These are phyloP conservation scores for Didymella arachidicola DNA, from an alignment of 2,329 filamentous ascomycete species.

Conservation along the genomic window DNA sequence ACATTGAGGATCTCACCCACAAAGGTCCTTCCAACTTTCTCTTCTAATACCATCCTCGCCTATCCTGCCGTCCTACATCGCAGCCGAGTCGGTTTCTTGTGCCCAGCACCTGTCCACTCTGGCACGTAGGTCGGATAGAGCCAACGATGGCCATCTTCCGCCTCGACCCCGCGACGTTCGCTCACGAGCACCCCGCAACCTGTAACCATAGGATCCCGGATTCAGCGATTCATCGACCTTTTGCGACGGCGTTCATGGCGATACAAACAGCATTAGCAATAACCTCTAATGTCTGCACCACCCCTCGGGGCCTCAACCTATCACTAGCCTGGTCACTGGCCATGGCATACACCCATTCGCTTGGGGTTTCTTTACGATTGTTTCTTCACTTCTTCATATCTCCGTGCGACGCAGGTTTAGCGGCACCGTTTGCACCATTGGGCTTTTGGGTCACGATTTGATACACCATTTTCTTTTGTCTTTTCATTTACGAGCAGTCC, in stretches of 20 bases:
- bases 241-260: conserved; percentile 48
- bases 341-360: conserved; percentile 18
- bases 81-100: conserved; percentile 24
- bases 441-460: conserved; percentile 36
- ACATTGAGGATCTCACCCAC: conserved; percentile 36
- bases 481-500: conserved; percentile 36
- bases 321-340: conserved; percentile 33
- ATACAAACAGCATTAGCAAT: conserved; percentile 35
- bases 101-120: conserved; percentile 23
- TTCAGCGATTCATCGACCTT: conserved; percentile 33
- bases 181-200: conserved; percentile 31
- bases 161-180: conserved; percentile 30
- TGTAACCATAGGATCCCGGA: conserved; percentile 45
- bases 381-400: conserved; percentile 32
- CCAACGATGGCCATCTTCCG: conserved; percentile 22
- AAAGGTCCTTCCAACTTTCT: conserved; percentile 6
- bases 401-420: conserved; percentile 29
- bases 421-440: conserved; percentile 46
- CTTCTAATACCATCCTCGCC: conserved; percentile 17
- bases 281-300: conserved; percentile 48
- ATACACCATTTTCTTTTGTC: conserved; percentile 42
- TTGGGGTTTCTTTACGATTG: conserved; percentile 24
- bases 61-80: conserved; percentile 21
- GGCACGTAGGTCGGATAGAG: conserved; percentile 28
- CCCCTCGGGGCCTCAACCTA: conserved; percentile 39